Base-by-base conservation (phyloP, 805 yeast genomes). In the Saturnispora galanensis region DNA sequence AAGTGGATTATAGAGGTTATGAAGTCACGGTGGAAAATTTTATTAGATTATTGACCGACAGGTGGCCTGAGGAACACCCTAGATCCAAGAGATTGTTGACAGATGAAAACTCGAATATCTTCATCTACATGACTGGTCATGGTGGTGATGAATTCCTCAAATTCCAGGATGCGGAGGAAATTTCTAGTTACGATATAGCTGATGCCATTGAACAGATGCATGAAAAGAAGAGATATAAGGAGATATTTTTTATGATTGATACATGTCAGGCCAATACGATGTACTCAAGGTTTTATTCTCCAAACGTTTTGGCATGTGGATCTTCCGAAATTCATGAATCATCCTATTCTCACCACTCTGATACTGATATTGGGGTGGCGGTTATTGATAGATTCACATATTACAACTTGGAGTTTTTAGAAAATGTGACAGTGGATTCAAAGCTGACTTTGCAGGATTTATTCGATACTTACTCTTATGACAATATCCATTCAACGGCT, bases 221-320 rank as follows among this genome's bases (percentile, higher is more conserved):
- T 67, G 96, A 90, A 60, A 89, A 89, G 75, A 84, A 84, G 54
- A 73, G 98, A 45, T 93, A 93, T 68, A 88, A 89, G 55, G 97
- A 93, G 67, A 84, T 93, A 31, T 79, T 93, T 58, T 93, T 93
- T 65, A 93, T 93, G 97, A 84, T 93, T 51, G 99, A 93, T 63
- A 93, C 99, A 0, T 93, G 99, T 59, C 98, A 93, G 68, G 98
- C 98, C 21, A 93, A 90, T 64, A 87, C 98, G 12, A 90, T 93
- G 98, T 93, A 84, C 65, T 81, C 94, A 46, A 77, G 83, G 57
- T 79, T 90, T 58, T 88, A 87, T 60, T 83, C 96, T 9, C 97
- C 98, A 31, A 88, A 93, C 60, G 77, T 93, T 38, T 64, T 93
- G 42, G 86, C 96, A 1, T 94, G 90, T 31, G 99, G 98, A 0